phyloP scores from a whole-genome alignment of 495 filamentous ascomycete genomes.

The Ascodesmis nigricans region DNA sequence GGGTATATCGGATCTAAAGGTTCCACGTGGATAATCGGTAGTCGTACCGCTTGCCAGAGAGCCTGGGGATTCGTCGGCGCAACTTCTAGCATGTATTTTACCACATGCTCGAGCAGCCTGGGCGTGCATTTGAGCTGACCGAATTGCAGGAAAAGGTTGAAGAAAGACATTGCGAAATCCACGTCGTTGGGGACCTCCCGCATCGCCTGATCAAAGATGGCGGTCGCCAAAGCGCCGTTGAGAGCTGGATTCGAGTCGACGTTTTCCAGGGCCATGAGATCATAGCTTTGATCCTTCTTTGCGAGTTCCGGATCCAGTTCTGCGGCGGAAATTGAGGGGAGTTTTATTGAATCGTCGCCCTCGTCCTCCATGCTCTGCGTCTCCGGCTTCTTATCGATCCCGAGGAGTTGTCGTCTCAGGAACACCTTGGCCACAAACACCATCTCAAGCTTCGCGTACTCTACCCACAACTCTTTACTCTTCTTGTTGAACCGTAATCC shows the following conservation, averaged over 20 bases:
- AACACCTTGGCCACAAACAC: slow-evolving; percentile 69
- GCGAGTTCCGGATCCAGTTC: slow-evolving; percentile 39
- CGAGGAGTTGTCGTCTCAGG: slow-evolving; percentile 43
- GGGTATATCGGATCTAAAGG: slow-evolving; percentile 49
- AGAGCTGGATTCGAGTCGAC: slow-evolving; percentile 60
- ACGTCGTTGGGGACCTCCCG: slow-evolving; percentile 48
- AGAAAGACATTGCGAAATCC: slow-evolving; percentile 49
- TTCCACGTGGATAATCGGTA: slow-evolving; percentile 44
- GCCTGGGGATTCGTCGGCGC: slow-evolving; percentile 38
- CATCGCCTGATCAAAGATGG: slow-evolving; percentile 73
- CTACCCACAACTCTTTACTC: slow-evolving; percentile 52
- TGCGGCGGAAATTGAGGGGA: slow-evolving; percentile 40
- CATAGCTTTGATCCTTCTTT: slow-evolving; percentile 28
- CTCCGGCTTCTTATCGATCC: slow-evolving; percentile 35
- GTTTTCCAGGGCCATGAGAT: slow-evolving; percentile 33
- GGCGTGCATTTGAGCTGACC: slow-evolving; percentile 35
- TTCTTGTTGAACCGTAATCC: slow-evolving; percentile 70
- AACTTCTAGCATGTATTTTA: slow-evolving; percentile 36
- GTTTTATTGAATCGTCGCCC: slow-evolving; percentile 26
- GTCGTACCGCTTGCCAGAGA: slow-evolving; percentile 44
- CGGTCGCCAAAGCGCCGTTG: slow-evolving; percentile 73
- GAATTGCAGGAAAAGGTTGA: slow-evolving; percentile 54
- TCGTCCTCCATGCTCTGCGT: slow-evolving; percentile 25
- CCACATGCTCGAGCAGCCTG: slow-evolving; percentile 55
- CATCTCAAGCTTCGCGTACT: slow-evolving; percentile 82